Conservation (phyloP, 1,139 yeast genomes). For the Suhomyces choctaworum region DNA sequence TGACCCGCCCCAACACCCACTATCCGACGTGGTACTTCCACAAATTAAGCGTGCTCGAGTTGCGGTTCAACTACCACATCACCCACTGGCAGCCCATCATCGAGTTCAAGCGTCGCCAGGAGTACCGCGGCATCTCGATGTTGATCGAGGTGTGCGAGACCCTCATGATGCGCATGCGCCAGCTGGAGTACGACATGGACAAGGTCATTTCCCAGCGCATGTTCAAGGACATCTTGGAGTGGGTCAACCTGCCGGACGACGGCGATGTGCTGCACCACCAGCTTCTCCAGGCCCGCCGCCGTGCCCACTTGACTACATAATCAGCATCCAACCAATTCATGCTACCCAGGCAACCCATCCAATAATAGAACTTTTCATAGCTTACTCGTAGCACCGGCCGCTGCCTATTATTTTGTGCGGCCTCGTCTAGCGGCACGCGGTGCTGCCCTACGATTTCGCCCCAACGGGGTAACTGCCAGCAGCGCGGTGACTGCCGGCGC, state of each 20-base stretch:
- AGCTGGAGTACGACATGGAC: constrained; percentile 63
- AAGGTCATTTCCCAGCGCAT: constrained; percentile 53
- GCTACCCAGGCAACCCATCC: too few relatives aligned
- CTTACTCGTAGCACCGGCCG: too few relatives aligned
- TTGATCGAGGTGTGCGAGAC: constrained; percentile 77
- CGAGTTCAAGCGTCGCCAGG: constrained; percentile 64
- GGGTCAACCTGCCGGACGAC: constrained; percentile 55
- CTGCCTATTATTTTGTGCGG: too few relatives aligned
- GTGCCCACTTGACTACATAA: too few relatives aligned
- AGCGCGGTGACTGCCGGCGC: too few relatives aligned
- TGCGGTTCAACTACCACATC: constrained; percentile 60
- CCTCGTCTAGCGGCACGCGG: too few relatives aligned
- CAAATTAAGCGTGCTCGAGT: constrained; percentile 71
- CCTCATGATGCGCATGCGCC: constrained; percentile 57
- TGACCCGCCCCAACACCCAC: constrained; percentile 24
- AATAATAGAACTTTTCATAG: too few relatives aligned
- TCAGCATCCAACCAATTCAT: too few relatives aligned
- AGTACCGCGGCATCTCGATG: constrained; percentile 51
- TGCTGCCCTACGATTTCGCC: too few relatives aligned
- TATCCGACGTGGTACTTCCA: constrained; percentile 50
- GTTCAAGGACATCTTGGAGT: constrained; percentile 54
- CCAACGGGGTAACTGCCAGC: too few relatives aligned
- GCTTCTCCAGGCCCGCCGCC: constrained; percentile 6
- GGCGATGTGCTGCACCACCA: constrained; percentile 31
- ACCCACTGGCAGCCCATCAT: constrained; percentile 66